Evolutionary conservation across 2,329 filamentous ascomycete species (phyloP).

Genomic region (Hymenoscyphus occultus): DNA sequence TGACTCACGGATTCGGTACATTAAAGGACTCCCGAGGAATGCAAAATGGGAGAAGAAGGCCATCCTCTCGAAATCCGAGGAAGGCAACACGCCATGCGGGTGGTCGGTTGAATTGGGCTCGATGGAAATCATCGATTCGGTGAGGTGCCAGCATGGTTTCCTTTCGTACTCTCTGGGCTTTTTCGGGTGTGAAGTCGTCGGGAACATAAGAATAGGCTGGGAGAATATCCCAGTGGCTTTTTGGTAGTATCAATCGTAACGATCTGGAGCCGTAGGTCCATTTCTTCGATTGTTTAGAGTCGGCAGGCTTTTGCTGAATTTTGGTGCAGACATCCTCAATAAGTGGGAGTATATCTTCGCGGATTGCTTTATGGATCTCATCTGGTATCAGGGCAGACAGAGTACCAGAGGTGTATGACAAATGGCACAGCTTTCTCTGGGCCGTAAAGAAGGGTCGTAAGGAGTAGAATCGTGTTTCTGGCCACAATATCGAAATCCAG

Average conservation of each 20-base stretch:
- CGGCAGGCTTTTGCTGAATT: conserved; percentile 31
- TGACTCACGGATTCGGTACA: background rate
- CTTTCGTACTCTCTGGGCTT: conserved; percentile 31
- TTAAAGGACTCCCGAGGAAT: background rate
- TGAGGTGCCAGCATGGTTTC: conserved; percentile 32
- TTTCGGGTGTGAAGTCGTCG: background rate
- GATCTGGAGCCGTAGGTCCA: conserved; percentile 10
- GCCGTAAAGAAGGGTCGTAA: conserved; percentile 10
- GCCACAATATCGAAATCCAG: conserved; percentile 19
- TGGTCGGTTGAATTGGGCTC: conserved; percentile 28
- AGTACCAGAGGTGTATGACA: conserved; percentile 46
- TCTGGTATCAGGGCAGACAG: conserved; percentile 32
- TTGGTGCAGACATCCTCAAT: conserved; percentile 39
- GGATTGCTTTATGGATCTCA: conserved; percentile 7
- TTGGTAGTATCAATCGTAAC: background rate
- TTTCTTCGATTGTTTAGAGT: conserved; percentile 8
- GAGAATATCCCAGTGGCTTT: background rate
- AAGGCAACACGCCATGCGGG: conserved; percentile 33
- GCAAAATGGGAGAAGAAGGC: background rate
- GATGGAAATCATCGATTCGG: conserved; percentile 38
- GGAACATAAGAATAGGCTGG: background rate
- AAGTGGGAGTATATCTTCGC: conserved; percentile 17
- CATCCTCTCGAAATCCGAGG: conserved; percentile 35
- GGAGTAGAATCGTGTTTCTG: conserved; percentile 17
- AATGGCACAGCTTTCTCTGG: conserved; percentile 1